These are phyloP conservation scores for Pseudogymnoascus sp. DNA, from an alignment of 2,329 filamentous ascomycete species.

Conservation along the genomic window DNA sequence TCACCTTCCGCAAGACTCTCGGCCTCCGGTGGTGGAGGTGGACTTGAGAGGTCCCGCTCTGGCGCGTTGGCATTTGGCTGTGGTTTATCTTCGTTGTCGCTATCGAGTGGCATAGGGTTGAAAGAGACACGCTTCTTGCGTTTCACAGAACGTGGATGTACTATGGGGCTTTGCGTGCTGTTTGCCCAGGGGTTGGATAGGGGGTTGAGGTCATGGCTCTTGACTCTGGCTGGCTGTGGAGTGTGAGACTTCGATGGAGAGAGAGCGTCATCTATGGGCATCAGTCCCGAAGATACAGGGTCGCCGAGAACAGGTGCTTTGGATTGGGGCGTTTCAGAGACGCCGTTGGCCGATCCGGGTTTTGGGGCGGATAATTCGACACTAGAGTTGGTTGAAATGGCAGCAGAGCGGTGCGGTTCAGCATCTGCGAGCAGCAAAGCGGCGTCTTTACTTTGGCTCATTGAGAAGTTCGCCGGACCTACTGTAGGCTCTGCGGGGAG, in stretches of 20 bases:
- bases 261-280: background rate
- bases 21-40: constrained; percentile 3
- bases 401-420: background rate
- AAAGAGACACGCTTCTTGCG: constrained; percentile 27
- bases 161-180: background rate
- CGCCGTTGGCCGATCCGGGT: background rate
- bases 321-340: background rate
- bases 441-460: background rate
- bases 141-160: constrained; percentile 12
- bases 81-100: background rate
- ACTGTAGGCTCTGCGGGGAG: background rate
- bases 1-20: background rate
- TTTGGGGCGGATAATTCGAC: background rate
- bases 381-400: background rate
- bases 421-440: background rate
- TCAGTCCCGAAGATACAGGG: background rate
- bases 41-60: background rate
- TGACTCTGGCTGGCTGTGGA: background rate
- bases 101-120: constrained; percentile 13
- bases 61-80: background rate
- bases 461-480: background rate
- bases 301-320: background rate
- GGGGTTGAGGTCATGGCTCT: background rate
- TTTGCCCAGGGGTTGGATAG: constrained; percentile 1
- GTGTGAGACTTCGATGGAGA: background rate